These are phyloP conservation scores for Mycena olivaceomarginata DNA, from an alignment of 768 basidiomycete species.

Conservation along the genomic window DNA sequence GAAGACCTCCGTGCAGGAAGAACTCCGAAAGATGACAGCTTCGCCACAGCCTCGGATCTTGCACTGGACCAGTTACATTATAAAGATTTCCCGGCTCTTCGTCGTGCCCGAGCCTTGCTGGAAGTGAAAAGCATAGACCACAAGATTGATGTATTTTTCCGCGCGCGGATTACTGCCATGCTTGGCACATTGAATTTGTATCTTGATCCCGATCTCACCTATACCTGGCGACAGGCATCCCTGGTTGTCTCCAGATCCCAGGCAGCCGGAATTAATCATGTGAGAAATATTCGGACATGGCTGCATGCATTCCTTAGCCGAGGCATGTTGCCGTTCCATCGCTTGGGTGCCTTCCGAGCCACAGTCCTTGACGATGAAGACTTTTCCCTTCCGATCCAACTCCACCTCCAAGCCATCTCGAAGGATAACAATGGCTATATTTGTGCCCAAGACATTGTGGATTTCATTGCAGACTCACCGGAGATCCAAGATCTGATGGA, in stretches of 20 bases:
- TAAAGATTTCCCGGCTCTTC: not conserved
- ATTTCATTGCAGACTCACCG: too few relatives aligned
- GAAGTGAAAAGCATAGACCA: not conserved
- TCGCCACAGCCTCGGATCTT: not conserved
- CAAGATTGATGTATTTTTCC: not conserved
- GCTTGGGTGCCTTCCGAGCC: slow-evolving; percentile 43
- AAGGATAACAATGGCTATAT: slow-evolving; percentile 51
- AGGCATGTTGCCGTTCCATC: slow-evolving; percentile 30
- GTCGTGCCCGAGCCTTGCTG: too few relatives aligned
- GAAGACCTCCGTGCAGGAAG: not conserved
- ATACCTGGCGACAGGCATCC: not conserved
- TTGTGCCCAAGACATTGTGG: slow-evolving; percentile 48
- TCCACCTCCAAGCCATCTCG: slow-evolving; percentile 50
- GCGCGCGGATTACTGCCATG: not conserved
- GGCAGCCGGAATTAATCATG: not conserved
- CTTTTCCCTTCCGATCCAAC: slow-evolving; percentile 49
- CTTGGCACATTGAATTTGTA: not conserved
- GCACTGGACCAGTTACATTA: not conserved
- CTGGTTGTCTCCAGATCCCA: not conserved
- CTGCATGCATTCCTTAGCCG: not conserved
- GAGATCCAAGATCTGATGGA: too few relatives aligned
- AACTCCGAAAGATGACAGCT: not conserved
- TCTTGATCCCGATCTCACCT: not conserved
- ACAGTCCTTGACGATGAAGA: slow-evolving; percentile 58
- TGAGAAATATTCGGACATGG: not conserved